Percentiles rank a stretch among this genome's conserved stretches.
These are phyloP conservation scores for Luvunga scandens DNA, from an alignment of 345 rosid genomes.

Conservation along the genomic window DNA sequence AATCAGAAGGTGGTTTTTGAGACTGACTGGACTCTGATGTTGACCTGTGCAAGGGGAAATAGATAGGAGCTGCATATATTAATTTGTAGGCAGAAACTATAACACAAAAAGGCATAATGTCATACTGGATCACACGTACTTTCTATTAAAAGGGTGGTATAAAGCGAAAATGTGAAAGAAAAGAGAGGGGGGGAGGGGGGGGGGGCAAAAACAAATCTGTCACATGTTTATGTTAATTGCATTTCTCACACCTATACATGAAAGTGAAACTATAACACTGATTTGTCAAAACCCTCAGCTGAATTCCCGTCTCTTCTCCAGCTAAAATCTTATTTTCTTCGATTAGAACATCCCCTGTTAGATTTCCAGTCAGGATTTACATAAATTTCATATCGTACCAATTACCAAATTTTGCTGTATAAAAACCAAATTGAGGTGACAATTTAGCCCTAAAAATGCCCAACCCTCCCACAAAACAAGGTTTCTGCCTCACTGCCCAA, in stretches of 20 bases:
- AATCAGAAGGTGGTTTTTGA: slow-evolving; percentile 35
- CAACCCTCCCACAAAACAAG: neutral
- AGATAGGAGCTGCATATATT: neutral
- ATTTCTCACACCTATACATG: neutral
- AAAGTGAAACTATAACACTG: neutral
- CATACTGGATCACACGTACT: neutral
- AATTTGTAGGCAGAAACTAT: neutral
- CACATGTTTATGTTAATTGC: neutral
- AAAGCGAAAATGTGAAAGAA: neutral
- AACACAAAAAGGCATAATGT: neutral
- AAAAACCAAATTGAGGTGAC: neutral
- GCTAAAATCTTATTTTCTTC: neutral
- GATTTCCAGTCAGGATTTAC: neutral
- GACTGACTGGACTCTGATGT: slow-evolving; percentile 39
- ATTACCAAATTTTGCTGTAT: no score
- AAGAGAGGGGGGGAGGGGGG: no score
- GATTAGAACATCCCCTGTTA: neutral
- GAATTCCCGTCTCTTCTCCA: neutral
- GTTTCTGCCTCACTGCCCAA: neutral
- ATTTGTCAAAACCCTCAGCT: neutral
- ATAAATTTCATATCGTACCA: neutral
- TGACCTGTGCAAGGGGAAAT: slow-evolving; percentile 40
- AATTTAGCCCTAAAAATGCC: neutral
- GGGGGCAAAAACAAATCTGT: neutral
- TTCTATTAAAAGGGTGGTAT: neutral